These are phyloP conservation scores for Fusarium sp. DNA, from an alignment of 2,329 filamentous ascomycete species.

Conservation along the genomic window DNA sequence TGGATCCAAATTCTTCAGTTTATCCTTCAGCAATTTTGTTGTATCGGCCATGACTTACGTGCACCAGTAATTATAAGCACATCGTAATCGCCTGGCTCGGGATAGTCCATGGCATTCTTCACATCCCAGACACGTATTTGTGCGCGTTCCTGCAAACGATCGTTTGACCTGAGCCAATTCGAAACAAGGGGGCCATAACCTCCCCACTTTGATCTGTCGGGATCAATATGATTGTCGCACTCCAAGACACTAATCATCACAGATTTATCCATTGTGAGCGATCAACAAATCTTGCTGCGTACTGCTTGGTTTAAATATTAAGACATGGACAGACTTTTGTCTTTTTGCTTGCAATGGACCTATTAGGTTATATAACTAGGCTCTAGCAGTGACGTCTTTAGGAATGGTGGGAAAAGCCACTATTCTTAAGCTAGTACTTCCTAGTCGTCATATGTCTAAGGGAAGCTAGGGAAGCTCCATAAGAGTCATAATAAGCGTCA, in stretches of 20 bases:
- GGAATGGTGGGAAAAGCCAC: background rate
- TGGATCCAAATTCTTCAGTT: background rate
- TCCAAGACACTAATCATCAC: background rate
- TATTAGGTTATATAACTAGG: background rate
- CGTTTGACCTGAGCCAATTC: background rate
- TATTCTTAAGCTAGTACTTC: background rate
- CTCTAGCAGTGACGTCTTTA: background rate
- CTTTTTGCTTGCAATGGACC: background rate
- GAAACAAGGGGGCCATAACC: background rate
- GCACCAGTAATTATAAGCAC: background rate
- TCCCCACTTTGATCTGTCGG: background rate
- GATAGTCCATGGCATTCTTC: background rate
- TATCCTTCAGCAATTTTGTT: rapidly evolving
- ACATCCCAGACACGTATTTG: background rate
- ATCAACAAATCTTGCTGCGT: background rate
- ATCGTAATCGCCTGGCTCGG: background rate
- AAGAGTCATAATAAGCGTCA: background rate
- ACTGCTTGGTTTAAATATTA: background rate
- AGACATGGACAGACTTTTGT: background rate
- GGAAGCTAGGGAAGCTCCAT: background rate
- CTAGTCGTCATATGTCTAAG: background rate
- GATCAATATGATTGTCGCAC: background rate
- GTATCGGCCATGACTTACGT: background rate
- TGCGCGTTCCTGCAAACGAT: background rate
- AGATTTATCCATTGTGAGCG: background rate